Percentiles rank a stretch among this genome's conserved stretches.
These are phyloP conservation scores for Yamadazyma diddensiae DNA, from an alignment of 1,139 yeast species.

Conservation along the genomic window DNA sequence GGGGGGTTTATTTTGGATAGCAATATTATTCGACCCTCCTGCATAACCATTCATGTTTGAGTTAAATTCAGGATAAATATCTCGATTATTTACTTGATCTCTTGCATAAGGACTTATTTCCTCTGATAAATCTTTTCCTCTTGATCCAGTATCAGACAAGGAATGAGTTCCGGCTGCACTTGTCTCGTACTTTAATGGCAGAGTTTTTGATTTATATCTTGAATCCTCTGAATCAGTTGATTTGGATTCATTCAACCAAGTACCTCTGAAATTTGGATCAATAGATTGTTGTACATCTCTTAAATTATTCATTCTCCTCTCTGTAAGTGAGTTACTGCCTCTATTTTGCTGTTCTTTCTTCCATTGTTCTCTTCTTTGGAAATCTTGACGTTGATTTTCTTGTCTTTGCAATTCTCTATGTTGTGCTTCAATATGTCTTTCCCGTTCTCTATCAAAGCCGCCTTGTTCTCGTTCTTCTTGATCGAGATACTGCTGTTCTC, in stretches of 20 bases:
- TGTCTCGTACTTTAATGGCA: conserved; percentile 4
- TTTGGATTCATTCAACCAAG: no score
- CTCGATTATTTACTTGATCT: not conserved
- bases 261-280: no score
- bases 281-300: no score
- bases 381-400: conserved; percentile 3
- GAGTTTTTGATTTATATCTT: no score
- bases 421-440: not conserved
- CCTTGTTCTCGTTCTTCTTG: conserved; percentile 1
- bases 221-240: no score
- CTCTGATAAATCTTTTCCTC: not conserved
- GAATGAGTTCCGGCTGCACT: no score
- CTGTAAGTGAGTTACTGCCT: not conserved
- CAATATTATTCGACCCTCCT: no score
- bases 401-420: conserved; percentile 2
- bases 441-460: not conserved
- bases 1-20: no score
- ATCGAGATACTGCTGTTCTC: not conserved
- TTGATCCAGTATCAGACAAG: not conserved
- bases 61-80: not conserved
- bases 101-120: conserved; percentile 1
- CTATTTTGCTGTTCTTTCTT: conserved; percentile 3
- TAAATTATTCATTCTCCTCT: no score
- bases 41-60: no score
- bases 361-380: conserved; percentile 3